Conservation (phyloP, 2,329 filamentous ascomycete species). For the Neonectria coccinea region DNA sequence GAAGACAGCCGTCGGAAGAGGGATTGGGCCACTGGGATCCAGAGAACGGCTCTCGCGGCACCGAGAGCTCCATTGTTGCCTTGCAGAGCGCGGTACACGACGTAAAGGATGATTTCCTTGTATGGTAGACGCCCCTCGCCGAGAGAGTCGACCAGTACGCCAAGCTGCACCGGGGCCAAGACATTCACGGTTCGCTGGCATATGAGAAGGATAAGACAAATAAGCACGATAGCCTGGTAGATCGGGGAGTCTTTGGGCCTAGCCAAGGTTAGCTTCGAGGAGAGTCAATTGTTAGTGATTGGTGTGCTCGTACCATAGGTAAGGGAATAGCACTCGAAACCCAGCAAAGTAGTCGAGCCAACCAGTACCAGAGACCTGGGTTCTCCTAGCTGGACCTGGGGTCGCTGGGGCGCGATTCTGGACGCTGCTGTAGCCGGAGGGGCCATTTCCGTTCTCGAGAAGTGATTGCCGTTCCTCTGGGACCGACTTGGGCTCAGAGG, state of each 20-base stretch:
- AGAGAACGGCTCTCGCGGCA: constrained; percentile 56
- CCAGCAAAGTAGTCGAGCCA: constrained; percentile 62
- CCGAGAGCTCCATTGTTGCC: constrained; percentile 59
- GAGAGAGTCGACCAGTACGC: constrained; percentile 54
- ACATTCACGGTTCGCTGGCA: constrained; percentile 59
- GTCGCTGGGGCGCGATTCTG: constrained; percentile 15
- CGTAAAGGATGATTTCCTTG: constrained; percentile 57
- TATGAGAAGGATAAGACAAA: constrained; percentile 56
- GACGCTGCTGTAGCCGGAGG: constrained; percentile 46
- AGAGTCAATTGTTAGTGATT: background rate
- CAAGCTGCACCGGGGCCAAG: constrained; percentile 57
- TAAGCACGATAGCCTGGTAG: constrained; percentile 55
- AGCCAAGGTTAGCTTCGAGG: constrained; percentile 24
- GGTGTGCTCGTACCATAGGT: constrained; percentile 52
- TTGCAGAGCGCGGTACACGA: constrained; percentile 58
- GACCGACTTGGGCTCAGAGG: constrained; percentile 43
- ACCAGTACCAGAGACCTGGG: constrained; percentile 51
- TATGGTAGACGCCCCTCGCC: constrained; percentile 56
- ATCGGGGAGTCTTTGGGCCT: constrained; percentile 57
- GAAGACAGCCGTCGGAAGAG: constrained; percentile 57
- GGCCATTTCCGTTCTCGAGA: constrained; percentile 53
- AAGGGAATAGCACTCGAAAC: constrained; percentile 59
- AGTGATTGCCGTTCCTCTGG: constrained; percentile 54
- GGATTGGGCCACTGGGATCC: constrained; percentile 61
- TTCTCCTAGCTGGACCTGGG: constrained; percentile 38